Evolutionary conservation across 805 yeast genomes (phyloP), one percentile per base, ranked within the genome.

Genomic region (Saturnispora bothae): DNA sequence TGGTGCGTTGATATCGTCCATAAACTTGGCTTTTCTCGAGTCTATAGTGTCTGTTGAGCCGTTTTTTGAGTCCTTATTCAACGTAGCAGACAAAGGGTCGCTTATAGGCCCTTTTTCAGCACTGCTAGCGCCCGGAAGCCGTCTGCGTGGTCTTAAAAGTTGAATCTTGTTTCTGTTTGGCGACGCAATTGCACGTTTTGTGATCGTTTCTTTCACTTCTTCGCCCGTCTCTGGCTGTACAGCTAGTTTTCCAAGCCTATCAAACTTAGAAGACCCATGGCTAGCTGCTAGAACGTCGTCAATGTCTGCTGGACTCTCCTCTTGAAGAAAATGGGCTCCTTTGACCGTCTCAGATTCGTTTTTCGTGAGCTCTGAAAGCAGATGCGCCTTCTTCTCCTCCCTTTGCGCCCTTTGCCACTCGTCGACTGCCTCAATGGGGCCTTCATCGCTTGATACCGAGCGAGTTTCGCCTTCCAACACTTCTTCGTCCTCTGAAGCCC

Each of bases 111-210:
- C 36, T 25, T 20, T 23, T 28, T 4, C 22, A 17, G 12, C 17
- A 13, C 21, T 21, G 17, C 6, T 16, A 16, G 14, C 9, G 10
- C 5, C 13, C 14, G 19, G 45, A 14, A 18, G 45, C 12, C 15
- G 22, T 44, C 77, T 63, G 30, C 75, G 66, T 1, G 73, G 68
- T 41, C 66, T 64, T 45, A 68, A 64, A 19, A 73, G 54, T 28
- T 65, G 63, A 16, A 63, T 46, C 27, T 60, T 56, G 14, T 17
- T 30, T 44, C 60, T 63, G 30, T 63, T 57, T 21, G 71, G 68
- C 3, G 71, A 64, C 3, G 54, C 38, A 15, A 53, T 10, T 13
- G 31, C 14, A 25, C 33, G 22, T 29, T 35, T 19, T 19, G 19
- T 25, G 22, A 17, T 26, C 36, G 34, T 37, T 28, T 37, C 35